Evolutionary conservation across 805 yeast genomes (phyloP), one percentile per base, ranked within the genome.

Genomic region (Wickerhamomyces bisporus): DNA sequence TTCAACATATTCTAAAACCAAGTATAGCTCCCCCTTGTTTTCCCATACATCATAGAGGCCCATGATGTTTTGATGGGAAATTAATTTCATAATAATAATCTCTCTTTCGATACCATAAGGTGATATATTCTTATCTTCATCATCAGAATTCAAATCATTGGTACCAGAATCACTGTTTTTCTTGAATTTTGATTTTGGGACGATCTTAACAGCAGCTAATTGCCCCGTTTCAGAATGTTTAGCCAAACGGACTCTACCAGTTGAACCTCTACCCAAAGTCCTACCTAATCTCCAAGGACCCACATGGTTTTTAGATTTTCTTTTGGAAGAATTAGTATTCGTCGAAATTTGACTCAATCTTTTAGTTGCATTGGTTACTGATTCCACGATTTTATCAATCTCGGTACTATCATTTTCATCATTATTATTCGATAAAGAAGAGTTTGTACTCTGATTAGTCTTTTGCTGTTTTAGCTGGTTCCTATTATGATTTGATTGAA

Each of bases 271-370:
- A 18, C 98, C 98, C 36, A 93, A 67, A 2, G 98, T 93, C 48
- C 91, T 75, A 21, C 98, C 98, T 26, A 93, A 68, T 57, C 87
- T 85, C 98, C 98, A 93, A 2, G 98, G 97, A 3, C 98, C 98
- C 32, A 93, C 60, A 26, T 53, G 60, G 30, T 53, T 53, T 37
- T 53, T 53, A 12, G 57, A 50, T 35, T 55, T 55, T 35, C 60
- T 47, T 36, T 55, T 55, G 11, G 57, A 55, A 12, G 55, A 50
- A 30, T 51, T 53, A 15, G 60, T 53, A 27, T 50, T 55, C 5
- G 57, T 55, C 3, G 60, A 55, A 5, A 49, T 47, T 39, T 53
- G 58, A 12, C 49, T 41, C 17, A 55, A 41, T 39, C 60, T 41
- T 33, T 55, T 55, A 1, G 60, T 55, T 6, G 60, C 60, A 32